Conservation (phyloP, 164 flowering plant species). For the Vitis rupestris region DNA sequence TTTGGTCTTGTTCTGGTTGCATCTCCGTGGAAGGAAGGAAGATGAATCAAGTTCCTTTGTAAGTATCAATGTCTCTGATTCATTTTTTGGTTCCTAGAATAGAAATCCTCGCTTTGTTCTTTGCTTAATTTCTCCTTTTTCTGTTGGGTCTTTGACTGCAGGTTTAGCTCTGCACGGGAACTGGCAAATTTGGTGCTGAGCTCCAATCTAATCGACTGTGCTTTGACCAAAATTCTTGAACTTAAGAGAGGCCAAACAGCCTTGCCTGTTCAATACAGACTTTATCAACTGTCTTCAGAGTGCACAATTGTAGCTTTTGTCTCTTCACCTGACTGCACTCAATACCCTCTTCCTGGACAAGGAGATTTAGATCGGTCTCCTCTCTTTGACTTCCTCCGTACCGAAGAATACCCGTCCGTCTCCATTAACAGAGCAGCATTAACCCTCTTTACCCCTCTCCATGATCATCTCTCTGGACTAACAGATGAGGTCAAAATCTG, state of each 20-base stretch:
- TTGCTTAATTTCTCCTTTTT: not conserved
- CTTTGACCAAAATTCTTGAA: conserved; percentile 19
- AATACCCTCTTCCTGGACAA: not conserved
- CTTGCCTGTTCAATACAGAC: conserved; percentile 4
- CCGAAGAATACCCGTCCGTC: conserved; percentile 19
- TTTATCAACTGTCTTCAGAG: not conserved
- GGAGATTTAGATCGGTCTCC: conserved; percentile 15
- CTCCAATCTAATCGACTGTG: conserved; percentile 19
- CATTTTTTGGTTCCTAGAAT: too few species aligned
- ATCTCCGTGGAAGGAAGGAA: too few species aligned
- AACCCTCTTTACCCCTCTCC: conserved; percentile 12
- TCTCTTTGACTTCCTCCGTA: conserved; percentile 25
- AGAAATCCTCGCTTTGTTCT: not conserved
- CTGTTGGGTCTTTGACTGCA: conserved; percentile 6
- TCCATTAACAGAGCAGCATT: conserved; percentile 23
- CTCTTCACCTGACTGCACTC: conserved; percentile 7
- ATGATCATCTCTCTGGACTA: conserved; percentile 10
- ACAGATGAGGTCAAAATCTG: too few species aligned
- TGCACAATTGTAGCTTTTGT: conserved; percentile 25
- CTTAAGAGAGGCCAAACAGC: not conserved
- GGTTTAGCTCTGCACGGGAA: conserved; percentile 35
- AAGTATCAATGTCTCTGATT: too few species aligned
- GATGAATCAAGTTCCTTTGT: too few species aligned
- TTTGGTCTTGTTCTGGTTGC: too few species aligned
- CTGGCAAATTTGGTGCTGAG: conserved; percentile 24